A percentile compares a stretch with the other conserved stretches of the same genome.
phyloP scores from a whole-genome alignment of 2,329 filamentous ascomycete genomes.

The Herpotrichia juniperi region DNA sequence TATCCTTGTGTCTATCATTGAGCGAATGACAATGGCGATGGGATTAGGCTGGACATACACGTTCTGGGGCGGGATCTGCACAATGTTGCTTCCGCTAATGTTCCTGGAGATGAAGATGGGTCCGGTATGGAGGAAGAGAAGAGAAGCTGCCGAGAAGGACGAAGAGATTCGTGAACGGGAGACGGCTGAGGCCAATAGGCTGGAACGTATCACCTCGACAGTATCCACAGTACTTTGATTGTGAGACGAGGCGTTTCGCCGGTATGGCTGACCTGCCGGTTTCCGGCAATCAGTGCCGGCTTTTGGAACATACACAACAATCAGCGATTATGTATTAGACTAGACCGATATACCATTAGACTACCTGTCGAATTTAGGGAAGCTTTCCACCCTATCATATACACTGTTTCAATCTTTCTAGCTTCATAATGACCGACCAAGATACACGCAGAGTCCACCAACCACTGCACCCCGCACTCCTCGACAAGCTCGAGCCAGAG shows the following conservation, averaged over 20 bases:
- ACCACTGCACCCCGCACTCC: neutral
- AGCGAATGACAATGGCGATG: slow-evolving; percentile 26
- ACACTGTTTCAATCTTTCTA: neutral
- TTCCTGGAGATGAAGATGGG: slow-evolving; percentile 34
- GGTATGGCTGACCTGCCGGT: neutral
- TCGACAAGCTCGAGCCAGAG: neutral
- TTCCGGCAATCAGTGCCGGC: neutral
- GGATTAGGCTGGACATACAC: slow-evolving; percentile 36
- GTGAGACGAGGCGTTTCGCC: neutral
- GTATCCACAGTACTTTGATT: too few species aligned
- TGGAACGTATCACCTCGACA: too few species aligned
- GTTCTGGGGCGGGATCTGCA: slow-evolving; percentile 29
- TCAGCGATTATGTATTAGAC: neutral
- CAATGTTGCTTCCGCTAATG: slow-evolving; percentile 33
- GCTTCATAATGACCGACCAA: neutral
- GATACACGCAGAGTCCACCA: neutral
- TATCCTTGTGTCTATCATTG: slow-evolving; percentile 29
- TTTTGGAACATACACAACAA: neutral
- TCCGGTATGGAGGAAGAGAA: slow-evolving; percentile 26
- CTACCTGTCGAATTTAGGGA: neutral
- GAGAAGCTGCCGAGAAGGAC: slow-evolving; percentile 20
- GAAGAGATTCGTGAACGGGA: too few species aligned
- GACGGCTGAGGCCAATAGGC: too few species aligned
- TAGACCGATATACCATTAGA: neutral
- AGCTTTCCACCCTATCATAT: neutral